phyloP scores from a whole-genome alignment of 1,284 basidiomycete genomes.

The Ustanciosporium gigantosporum region DNA sequence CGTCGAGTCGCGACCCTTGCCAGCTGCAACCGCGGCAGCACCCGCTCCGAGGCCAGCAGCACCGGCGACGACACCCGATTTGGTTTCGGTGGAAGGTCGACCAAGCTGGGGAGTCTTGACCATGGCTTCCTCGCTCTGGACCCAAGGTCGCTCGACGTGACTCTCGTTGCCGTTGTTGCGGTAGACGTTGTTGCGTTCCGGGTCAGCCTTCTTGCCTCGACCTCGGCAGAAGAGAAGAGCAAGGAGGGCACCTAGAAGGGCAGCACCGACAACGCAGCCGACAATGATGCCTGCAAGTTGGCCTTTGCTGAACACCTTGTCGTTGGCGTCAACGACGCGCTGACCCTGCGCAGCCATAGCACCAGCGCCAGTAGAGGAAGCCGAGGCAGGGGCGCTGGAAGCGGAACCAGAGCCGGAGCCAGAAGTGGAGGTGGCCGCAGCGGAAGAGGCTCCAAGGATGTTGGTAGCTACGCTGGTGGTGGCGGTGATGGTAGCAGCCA shows the following conservation, averaged over 20 bases:
- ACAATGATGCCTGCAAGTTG: slow-evolving; percentile 48
- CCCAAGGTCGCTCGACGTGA: slow-evolving; percentile 46
- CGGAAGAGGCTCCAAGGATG: slow-evolving; percentile 14
- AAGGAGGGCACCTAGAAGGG: slow-evolving; percentile 43
- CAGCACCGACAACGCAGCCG: slow-evolving; percentile 44
- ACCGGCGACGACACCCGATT: slow-evolving; percentile 24
- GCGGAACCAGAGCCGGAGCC: slow-evolving; percentile 17
- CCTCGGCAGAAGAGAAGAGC: slow-evolving; percentile 32
- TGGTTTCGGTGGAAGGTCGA: slow-evolving; percentile 27
- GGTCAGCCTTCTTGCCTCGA: slow-evolving; percentile 21
- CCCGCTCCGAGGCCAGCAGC: slow-evolving; percentile 30
- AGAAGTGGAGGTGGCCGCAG: slow-evolving; percentile 4
- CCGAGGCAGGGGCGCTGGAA: slow-evolving; percentile 9
- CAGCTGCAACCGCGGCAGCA: slow-evolving; percentile 30
- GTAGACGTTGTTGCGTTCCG: slow-evolving; percentile 26
- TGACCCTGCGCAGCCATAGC: slow-evolving; percentile 19
- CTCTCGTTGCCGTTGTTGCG: slow-evolving; percentile 25
- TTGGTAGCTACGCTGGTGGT: slow-evolving; percentile 40
- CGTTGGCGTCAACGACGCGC: slow-evolving; percentile 19
- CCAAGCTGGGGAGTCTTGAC: slow-evolving; percentile 27
- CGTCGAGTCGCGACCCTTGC: slow-evolving; percentile 24
- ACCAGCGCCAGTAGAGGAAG: background rate
- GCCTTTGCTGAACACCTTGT: slow-evolving; percentile 18
- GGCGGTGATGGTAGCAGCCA: slow-evolving; percentile 39
- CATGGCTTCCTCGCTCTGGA: slow-evolving; percentile 42